A percentile compares a stretch with the other conserved stretches of the same genome.
These are phyloP conservation scores for Serendipita sp. DNA, from an alignment of 1,284 basidiomycete genomes.

Conservation along the genomic window DNA sequence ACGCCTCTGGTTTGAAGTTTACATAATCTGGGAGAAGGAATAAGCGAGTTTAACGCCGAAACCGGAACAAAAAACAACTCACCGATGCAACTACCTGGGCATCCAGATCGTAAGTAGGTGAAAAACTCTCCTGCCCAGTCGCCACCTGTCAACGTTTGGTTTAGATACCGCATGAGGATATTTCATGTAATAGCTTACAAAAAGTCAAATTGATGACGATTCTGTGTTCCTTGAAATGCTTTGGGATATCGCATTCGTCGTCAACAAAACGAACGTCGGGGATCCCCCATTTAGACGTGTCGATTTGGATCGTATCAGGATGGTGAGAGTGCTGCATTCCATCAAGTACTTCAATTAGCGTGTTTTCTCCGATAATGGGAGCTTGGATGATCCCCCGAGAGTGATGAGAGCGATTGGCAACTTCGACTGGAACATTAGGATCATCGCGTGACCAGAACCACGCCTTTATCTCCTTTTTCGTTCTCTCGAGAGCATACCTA, in stretches of 20 bases:
- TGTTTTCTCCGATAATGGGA: not conserved
- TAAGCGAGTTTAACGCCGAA: slow-evolving; percentile 17
- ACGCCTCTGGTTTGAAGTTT: slow-evolving; percentile 48
- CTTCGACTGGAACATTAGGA: slow-evolving; percentile 30
- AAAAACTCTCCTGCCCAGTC: slow-evolving; percentile 37
- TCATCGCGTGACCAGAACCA: slow-evolving; percentile 44
- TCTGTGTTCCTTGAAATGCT: slow-evolving; percentile 40
- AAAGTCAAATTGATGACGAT: slow-evolving; percentile 45
- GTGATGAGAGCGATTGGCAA: slow-evolving; percentile 15
- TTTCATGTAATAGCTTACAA: slow-evolving; percentile 23
- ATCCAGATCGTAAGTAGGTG: slow-evolving; percentile 33
- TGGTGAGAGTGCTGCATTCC: not conserved
- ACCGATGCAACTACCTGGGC: slow-evolving; percentile 39
- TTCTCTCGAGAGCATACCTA: slow-evolving; percentile 42
- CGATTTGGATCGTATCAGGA: slow-evolving; percentile 1
- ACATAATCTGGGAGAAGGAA: slow-evolving; percentile 33
- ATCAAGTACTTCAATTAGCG: not conserved
- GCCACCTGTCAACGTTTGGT: slow-evolving; percentile 26
- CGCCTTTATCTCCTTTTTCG: slow-evolving; percentile 32
- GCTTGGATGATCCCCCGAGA: not conserved
- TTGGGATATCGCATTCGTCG: slow-evolving; percentile 34
- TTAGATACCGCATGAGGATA: slow-evolving; percentile 8
- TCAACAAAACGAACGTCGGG: slow-evolving; percentile 45
- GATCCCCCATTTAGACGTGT: slow-evolving; percentile 19
- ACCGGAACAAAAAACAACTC: slow-evolving; percentile 10